These are phyloP conservation scores for Alloteropsis semialata DNA, from an alignment of 176 grass and related monocot species.

Conservation along the genomic window DNA sequence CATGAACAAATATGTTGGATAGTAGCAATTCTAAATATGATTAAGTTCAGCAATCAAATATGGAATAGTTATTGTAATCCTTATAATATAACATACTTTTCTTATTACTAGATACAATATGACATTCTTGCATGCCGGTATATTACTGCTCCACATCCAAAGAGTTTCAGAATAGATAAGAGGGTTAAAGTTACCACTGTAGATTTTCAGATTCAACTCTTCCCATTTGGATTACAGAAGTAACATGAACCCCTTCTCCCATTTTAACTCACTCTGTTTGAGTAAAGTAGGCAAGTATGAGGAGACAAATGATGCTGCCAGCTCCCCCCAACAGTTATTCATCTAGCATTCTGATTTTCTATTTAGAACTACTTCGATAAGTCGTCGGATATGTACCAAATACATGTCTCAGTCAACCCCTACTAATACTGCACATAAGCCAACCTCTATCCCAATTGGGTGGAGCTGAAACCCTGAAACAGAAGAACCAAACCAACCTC, in stretches of 20 bases:
- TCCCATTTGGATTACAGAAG: not conserved
- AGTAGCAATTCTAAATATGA: not conserved
- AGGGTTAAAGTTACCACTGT: not conserved
- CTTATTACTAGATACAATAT: not conserved
- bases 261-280: too few relatives aligned
- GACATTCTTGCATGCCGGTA: not conserved
- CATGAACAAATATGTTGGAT: not conserved
- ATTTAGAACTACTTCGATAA: not conserved
- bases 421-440: not conserved
- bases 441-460: not conserved
- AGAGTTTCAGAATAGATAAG: not conserved
- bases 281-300: not conserved
- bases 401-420: not conserved
- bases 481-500: slow-evolving; percentile 44
- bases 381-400: not conserved
- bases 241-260: not conserved
- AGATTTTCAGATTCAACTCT: not conserved
- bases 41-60: slow-evolving; percentile 14
- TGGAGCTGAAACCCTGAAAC: not conserved
- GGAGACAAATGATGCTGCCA: not conserved
- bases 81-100: not conserved
- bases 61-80: not conserved
- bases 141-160: not conserved
- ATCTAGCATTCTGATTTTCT: not conserved
- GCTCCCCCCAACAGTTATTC: not conserved